Base-by-base conservation (phyloP, 129 eudicot genomes). In the Lonicera japonica region DNA sequence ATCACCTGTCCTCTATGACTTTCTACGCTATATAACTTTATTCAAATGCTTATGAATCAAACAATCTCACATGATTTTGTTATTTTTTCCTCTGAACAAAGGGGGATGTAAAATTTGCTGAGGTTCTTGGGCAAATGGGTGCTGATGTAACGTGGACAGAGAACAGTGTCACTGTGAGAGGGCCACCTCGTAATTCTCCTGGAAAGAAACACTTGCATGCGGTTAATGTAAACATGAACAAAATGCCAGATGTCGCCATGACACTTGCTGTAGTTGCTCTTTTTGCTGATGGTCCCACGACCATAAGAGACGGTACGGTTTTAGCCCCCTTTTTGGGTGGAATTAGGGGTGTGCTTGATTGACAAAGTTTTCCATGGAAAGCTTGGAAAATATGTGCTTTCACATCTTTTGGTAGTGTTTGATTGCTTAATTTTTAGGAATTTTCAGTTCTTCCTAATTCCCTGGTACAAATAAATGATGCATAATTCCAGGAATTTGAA, bases 171-270 rank as follows among this genome's bases (percentile, higher is more conserved):
- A 92, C 98, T 6, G 96, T 92, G 51, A 87, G 61, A 68, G 98
- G 98, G 60, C 96, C 95, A 25, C 86, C 94, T 16, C 76, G 95
- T 21, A 60, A 80, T 65, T 24, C 91, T 56, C 77, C 75, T 52
- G 91, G 96, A 70, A 82, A 73, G 72, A 89, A 86, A 60, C 96
- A 82, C 41, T 70, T 92, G 83, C 83, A 76, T 24, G 80, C 96
- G 2, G 77, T 92, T 63, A 96, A 87, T 75, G 89, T 87, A 38
- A 92, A 92, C 89, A 92, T 92, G 98, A 92, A 92, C 78, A 92
- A 92, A 80, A 92, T 92, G 98, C 98, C 98, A 15, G 98, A 92
- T 76, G 98, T 92, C 61, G 98, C 98, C 57, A 92, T 87, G 98
- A 92, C 98, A 34, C 96, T 92, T 71, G 98, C 98, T 45, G 98